These are phyloP conservation scores for Phytophthora vignae DNA, from an alignment of 352 stramenopile genomes.

Conservation along the genomic window DNA sequence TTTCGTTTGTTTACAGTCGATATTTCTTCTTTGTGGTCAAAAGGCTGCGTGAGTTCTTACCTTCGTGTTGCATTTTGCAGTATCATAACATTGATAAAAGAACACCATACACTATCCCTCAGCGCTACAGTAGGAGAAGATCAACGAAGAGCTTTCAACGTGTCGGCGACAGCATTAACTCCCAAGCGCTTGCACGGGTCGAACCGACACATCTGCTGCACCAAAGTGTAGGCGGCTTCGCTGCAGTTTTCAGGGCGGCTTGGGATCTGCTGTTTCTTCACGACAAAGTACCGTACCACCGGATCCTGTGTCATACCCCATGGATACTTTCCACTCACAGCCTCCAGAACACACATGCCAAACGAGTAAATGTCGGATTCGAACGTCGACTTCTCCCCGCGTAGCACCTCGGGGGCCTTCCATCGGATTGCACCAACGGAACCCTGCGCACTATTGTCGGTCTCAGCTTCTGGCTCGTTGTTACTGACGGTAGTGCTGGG, in stretches of 20 bases:
- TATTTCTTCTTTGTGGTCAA: too few relatives aligned
- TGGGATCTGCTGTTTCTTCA: neutral
- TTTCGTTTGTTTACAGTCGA: too few relatives aligned
- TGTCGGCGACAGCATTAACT: neutral
- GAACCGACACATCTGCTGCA: neutral
- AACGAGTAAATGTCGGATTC: slow-evolving; percentile 42
- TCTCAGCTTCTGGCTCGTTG: slow-evolving; percentile 1
- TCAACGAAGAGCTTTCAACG: too few relatives aligned
- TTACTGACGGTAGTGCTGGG: neutral
- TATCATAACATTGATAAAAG: too few relatives aligned
- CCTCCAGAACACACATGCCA: slow-evolving; percentile 26
- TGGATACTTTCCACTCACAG: slow-evolving; percentile 19
- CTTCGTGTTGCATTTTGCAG: too few relatives aligned
- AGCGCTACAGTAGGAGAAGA: too few relatives aligned
- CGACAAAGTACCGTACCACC: slow-evolving; percentile 6
- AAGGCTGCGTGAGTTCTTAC: too few relatives aligned
- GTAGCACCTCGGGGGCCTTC: slow-evolving; percentile 30
- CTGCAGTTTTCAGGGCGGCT: neutral
- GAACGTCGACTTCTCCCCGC: slow-evolving; percentile 3
- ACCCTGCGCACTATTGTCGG: neutral
- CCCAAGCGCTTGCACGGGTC: neutral
- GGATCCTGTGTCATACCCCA: slow-evolving; percentile 15
- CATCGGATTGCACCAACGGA: slow-evolving; percentile 18
- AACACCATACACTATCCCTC: too few relatives aligned
- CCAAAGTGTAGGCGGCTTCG: neutral